phyloP scores from a whole-genome alignment of 257 asterid genomes.

The Forsythia viridissima region DNA sequence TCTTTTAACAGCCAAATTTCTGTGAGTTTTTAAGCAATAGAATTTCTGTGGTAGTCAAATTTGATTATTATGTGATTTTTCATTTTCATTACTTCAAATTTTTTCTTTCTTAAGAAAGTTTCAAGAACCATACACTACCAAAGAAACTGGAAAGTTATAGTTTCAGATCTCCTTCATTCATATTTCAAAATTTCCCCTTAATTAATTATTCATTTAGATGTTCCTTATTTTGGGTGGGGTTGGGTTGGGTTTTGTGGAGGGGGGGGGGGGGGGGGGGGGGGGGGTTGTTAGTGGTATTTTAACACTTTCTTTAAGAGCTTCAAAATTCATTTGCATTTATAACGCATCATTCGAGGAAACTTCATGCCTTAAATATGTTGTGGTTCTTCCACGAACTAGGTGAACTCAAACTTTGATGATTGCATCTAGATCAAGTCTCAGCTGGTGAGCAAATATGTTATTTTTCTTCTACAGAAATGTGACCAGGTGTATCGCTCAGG shows the following conservation, averaged over 20 bases:
- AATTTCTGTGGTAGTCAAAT: neutral
- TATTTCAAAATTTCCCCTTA: neutral
- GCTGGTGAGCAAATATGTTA: neutral
- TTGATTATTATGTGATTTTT: neutral
- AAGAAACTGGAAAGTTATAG: neutral
- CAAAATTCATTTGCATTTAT: neutral
- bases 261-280: neutral
- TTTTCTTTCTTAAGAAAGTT: neutral
- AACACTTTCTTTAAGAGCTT: neutral
- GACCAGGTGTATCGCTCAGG: neutral
- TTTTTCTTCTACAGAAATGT: neutral
- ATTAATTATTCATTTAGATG: neutral
- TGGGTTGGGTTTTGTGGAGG: neutral
- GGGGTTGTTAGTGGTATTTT: neutral
- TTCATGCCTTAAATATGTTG: neutral
- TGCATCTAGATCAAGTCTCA: neutral
- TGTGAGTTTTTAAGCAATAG: no score
- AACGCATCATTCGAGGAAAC: slow-evolving; percentile 8
- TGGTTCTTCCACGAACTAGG: neutral
- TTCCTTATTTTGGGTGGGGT: neutral
- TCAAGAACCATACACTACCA: neutral
- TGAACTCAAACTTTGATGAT: slow-evolving; percentile 2
- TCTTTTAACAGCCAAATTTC: no score
- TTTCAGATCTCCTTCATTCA: neutral
- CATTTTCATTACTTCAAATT: neutral